A percentile compares a stretch with the other conserved stretches of the same genome.
Evolutionary conservation across 208 protist genomes (phyloP).

Genomic region (Crithidia bombi): DNA sequence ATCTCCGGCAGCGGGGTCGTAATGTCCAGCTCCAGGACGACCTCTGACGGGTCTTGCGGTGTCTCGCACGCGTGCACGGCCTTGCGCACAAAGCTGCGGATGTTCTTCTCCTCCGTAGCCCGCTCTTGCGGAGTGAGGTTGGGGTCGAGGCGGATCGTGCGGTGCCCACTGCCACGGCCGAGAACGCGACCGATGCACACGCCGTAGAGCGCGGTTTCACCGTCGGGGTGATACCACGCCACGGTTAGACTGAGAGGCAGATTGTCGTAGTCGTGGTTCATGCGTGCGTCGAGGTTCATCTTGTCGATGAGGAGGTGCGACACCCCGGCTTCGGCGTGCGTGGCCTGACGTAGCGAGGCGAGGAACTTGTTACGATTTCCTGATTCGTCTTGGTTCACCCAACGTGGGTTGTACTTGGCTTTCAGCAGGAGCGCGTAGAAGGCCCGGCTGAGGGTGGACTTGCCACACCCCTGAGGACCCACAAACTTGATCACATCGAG

Average conservation of each 20-base stretch:
- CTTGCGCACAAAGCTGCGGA: conserved; percentile 34
- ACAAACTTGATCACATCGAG: conserved; percentile 65
- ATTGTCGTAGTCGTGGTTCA: conserved; percentile 48
- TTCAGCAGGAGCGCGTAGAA: conserved; percentile 48
- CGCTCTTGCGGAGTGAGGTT: conserved; percentile 14
- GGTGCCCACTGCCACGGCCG: conserved; percentile 48
- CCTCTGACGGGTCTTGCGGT: conserved; percentile 25
- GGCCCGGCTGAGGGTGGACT: conserved; percentile 61
- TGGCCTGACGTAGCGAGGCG: conserved; percentile 35
- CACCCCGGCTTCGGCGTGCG: conserved; percentile 17
- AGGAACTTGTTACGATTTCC: conserved; percentile 50
- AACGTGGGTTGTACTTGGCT: conserved; percentile 40
- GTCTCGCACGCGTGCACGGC: conserved; percentile 32
- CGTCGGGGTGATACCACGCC: conserved; percentile 54
- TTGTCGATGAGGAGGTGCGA: conserved; percentile 77
- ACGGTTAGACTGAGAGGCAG: conserved; percentile 42
- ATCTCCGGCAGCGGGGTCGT: conserved; percentile 26
- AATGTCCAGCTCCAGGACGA: conserved; percentile 45
- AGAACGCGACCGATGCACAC: conserved; percentile 48
- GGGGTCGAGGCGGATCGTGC: conserved; percentile 39
- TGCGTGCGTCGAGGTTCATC: conserved; percentile 71
- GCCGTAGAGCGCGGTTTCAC: conserved; percentile 31
- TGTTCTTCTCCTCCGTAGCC: conserved; percentile 19
- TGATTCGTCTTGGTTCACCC: conserved; percentile 76
- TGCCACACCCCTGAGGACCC: conserved; percentile 67